phyloP scores from a whole-genome alignment of 202 grass and related monocot genomes.

The Zizania palustris region DNA sequence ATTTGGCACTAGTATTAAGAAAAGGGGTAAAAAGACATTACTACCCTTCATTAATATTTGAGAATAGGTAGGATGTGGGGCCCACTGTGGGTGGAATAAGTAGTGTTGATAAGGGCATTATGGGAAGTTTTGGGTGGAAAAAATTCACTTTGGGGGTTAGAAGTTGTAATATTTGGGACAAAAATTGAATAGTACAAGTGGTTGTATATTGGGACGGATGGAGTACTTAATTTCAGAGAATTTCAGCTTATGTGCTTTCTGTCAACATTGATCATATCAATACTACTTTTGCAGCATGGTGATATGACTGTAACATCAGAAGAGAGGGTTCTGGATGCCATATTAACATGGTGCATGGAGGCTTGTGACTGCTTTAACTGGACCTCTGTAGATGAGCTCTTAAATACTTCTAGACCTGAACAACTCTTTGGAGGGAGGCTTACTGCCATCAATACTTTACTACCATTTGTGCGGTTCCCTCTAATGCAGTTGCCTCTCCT shows the following conservation, averaged over 20 bases:
- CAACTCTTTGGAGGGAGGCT: slow-evolving; percentile 80
- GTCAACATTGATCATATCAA: slow-evolving; percentile 34
- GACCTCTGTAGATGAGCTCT: slow-evolving; percentile 68
- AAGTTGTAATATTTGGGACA: too few relatives aligned
- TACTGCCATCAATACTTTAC: slow-evolving; percentile 54
- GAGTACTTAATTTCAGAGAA: slow-evolving; percentile 15
- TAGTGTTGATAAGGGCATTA: too few relatives aligned
- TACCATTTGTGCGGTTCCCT: slow-evolving; percentile 87
- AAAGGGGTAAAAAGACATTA: too few relatives aligned
- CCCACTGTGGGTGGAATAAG: too few relatives aligned
- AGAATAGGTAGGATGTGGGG: too few relatives aligned
- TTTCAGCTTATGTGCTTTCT: slow-evolving; percentile 19
- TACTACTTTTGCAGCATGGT: slow-evolving; percentile 68
- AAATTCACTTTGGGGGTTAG: too few relatives aligned
- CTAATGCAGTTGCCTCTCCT: slow-evolving; percentile 64
- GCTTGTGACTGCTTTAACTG: slow-evolving; percentile 61
- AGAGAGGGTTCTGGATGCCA: slow-evolving; percentile 89
- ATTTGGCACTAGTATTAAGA: too few relatives aligned
- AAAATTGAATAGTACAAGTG: too few relatives aligned
- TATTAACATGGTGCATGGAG: slow-evolving; percentile 85
- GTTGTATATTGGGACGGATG: too few relatives aligned
- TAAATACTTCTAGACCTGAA: slow-evolving; percentile 59
- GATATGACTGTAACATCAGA: slow-evolving; percentile 97
- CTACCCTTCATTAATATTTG: too few relatives aligned
- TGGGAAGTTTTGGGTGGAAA: too few relatives aligned